A percentile compares a stretch with the other conserved stretches of the same genome.
These are phyloP conservation scores for Penicillium rolfsii DNA, from an alignment of 2,329 filamentous ascomycete species.

Conservation along the genomic window DNA sequence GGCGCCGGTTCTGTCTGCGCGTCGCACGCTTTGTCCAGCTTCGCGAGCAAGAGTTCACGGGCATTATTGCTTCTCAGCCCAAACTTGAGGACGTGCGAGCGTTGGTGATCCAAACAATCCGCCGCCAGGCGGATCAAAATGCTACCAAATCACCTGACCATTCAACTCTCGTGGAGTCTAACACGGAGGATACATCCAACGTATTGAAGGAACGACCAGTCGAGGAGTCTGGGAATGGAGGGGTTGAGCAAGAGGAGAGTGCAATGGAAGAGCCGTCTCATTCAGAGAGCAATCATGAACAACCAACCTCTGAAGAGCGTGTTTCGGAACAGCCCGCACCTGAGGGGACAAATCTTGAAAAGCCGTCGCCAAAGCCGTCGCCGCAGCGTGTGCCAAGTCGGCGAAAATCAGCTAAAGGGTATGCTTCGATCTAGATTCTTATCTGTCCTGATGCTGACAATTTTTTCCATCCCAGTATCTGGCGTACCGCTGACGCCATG, in stretches of 20 bases:
- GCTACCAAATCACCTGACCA: background rate
- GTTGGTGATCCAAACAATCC: background rate
- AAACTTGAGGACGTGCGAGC: slow-evolving; percentile 41
- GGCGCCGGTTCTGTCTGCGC: slow-evolving; percentile 52
- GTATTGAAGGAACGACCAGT: background rate
- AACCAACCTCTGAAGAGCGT: background rate
- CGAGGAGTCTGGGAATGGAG: background rate
- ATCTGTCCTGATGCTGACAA: background rate
- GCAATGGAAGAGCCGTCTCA: background rate
- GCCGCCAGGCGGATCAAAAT: background rate
- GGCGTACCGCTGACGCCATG: background rate
- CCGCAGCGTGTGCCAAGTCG: background rate
- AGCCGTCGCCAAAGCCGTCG: background rate
- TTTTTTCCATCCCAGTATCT: background rate
- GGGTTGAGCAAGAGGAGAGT: background rate
- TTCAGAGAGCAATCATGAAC: background rate
- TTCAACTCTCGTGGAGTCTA: background rate
- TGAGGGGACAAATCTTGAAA: background rate
- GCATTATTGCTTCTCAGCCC: slow-evolving; percentile 47
- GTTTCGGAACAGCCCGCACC: too few species aligned
- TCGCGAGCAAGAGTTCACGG: slow-evolving; percentile 51
- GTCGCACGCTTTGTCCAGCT: slow-evolving; percentile 53
- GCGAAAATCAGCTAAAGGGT: slow-evolving; percentile 4
- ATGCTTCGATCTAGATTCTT: background rate
- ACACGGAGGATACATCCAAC: background rate